Conservation (phyloP, 345 rosid species). For the Arabis alpina region DNA sequence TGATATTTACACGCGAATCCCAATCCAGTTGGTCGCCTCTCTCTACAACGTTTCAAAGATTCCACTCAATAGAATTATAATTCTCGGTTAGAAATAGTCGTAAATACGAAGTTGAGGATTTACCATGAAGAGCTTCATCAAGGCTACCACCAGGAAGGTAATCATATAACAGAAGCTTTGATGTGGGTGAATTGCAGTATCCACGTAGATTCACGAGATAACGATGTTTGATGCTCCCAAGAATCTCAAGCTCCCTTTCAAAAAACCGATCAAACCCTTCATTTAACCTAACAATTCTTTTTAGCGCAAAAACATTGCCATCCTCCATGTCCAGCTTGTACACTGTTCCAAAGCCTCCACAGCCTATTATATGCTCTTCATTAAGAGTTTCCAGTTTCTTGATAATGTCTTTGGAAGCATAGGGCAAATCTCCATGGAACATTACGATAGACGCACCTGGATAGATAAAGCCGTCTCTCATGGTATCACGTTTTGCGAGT, state of each 20-base stretch:
- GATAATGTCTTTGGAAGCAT: conserved; percentile 92
- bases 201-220: conserved; percentile 95
- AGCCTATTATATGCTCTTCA: conserved; percentile 88
- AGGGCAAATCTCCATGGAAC: conserved; percentile 99
- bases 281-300: conserved; percentile 82
- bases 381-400: conserved; percentile 83
- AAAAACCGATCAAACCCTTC: conserved; percentile 96
- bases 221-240: conserved; percentile 97
- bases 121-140: conserved; percentile 98
- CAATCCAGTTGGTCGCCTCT: conserved; percentile 88
- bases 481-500: conserved; percentile 17
- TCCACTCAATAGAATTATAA: conserved; percentile 11
- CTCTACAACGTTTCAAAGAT: conserved; percentile 57
- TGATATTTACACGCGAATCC: conserved; percentile 91
- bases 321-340: conserved; percentile 98
- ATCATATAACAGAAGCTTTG: conserved; percentile 88
- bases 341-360: conserved; percentile 96
- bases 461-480: conserved; percentile 33
- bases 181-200: conserved; percentile 90
- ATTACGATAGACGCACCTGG: conserved; percentile 95
- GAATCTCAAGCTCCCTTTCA: conserved; percentile 97
- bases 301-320: conserved; percentile 88
- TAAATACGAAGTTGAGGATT: conserved; percentile 12
- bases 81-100: background rate
- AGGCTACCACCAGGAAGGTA: conserved; percentile 94